Evolutionary conservation across 805 yeast genomes (phyloP).

Genomic region (Yamadazyma kitorensis): DNA sequence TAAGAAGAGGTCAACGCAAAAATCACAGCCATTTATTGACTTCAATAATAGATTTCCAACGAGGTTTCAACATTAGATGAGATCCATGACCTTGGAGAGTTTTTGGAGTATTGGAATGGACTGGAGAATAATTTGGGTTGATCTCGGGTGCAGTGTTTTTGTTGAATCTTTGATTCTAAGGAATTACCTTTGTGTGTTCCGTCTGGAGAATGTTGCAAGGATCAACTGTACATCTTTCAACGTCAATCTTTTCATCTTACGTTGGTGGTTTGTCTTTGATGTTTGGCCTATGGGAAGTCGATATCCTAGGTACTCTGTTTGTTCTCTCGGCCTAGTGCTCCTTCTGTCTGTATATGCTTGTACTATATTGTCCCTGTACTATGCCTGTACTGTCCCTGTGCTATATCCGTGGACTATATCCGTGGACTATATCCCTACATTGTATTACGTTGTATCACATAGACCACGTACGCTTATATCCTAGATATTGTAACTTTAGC

Average conservation of each 20-base stretch:
- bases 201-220: conserved; percentile 70
- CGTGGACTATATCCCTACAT: too few species aligned
- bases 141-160: conserved; percentile 77
- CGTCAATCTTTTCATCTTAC: neutral
- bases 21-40: conserved; percentile 61
- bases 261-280: neutral
- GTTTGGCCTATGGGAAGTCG: neutral
- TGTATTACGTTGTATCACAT: too few species aligned
- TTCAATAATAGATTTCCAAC: conserved; percentile 6
- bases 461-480: too few species aligned
- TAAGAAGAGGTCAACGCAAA: conserved; percentile 22
- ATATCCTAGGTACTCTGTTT: neutral
- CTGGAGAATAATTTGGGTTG: conserved; percentile 59
- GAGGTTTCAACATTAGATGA: conserved; percentile 28
- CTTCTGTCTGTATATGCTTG: too few species aligned
- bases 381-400: too few species aligned
- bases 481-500: too few species aligned
- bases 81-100: conserved; percentile 67
- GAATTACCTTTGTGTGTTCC: conserved; percentile 74
- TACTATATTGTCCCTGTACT: too few species aligned
- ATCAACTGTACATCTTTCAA: conserved; percentile 49
- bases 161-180: conserved; percentile 53
- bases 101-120: conserved; percentile 43
- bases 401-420: too few species aligned
- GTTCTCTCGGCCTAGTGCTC: neutral